Evolutionary conservation across 768 basidiomycete genomes (phyloP).

Genomic region (Termitomyces sp.): DNA sequence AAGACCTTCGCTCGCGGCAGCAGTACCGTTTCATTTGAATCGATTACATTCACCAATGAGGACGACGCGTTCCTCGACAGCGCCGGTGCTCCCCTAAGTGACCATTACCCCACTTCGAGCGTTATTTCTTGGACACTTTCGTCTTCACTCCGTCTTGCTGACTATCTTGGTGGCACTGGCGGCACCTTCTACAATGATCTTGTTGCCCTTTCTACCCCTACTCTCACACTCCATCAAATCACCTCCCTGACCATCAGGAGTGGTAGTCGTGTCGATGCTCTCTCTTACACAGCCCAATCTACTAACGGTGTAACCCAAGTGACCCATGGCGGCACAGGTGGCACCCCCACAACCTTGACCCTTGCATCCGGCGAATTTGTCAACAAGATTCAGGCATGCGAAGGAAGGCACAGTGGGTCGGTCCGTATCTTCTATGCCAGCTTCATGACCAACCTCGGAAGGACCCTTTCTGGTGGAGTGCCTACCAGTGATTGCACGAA

Average conservation of each 20-base stretch:
- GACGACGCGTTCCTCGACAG: constrained; percentile 25
- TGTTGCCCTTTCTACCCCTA: constrained; percentile 13
- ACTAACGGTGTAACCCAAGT: constrained; percentile 14
- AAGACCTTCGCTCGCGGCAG: constrained; percentile 29
- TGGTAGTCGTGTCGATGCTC: constrained; percentile 25
- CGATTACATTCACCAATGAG: constrained; percentile 25
- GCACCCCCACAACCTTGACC: constrained; percentile 22
- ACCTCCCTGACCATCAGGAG: constrained; percentile 27
- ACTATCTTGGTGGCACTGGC: constrained; percentile 29
- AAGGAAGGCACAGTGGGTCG: constrained; percentile 18
- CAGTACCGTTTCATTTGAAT: constrained; percentile 17
- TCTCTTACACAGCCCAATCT: constrained; percentile 22
- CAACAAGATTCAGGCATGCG: constrained; percentile 20
- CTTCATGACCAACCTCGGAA: constrained; percentile 26
- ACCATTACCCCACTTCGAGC: constrained; percentile 30
- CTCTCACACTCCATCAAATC: constrained; percentile 18
- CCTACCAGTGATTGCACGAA: constrained; percentile 23
- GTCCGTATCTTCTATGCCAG: constrained; percentile 28
- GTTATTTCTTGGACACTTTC: constrained; percentile 26
- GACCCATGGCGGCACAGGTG: constrained; percentile 30
- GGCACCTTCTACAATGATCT: constrained; percentile 28
- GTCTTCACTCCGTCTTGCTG: constrained; percentile 23
- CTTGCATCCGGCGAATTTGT: constrained; percentile 22
- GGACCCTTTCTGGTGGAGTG: constrained; percentile 22
- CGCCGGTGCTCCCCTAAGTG: constrained; percentile 25